Evolutionary conservation across 1,284 basidiomycete species (phyloP), one percentile per base, ranked within the genome.

Genomic region (Coniophora puteana): DNA sequence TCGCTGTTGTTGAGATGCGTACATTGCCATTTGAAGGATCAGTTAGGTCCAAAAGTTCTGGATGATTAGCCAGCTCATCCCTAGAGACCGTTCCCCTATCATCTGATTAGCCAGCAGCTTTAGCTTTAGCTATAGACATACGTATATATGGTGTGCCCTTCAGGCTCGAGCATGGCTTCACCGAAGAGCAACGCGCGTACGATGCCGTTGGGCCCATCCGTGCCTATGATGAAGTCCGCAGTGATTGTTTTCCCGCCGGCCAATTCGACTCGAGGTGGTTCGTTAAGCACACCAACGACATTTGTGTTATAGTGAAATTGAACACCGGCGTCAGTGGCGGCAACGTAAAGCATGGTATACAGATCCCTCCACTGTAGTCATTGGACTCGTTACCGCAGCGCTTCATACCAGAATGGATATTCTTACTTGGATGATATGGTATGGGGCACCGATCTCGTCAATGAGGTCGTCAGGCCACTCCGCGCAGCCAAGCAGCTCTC

Each of bases 391-490:
- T 11, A 38, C 41, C 37, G 43, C 34, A 27, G 34, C 34, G 27
- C 39, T 33, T 16, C 41, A 43, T 33, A 39, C 16, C 29, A 40
- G 39, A 33, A 33, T 38, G 10, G 16, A 41, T 14, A 38, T 21
- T 55, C 67, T 43, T 51, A 71, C 71, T 46, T 68, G 62, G 55
- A 72, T 65, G 40, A 74, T 45, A 25, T 69, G 55, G 45, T 72
- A 74, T 17, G 71, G 67, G 1, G 67, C 71, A 4, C 74, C 73
- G 2, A 69, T 66, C 42, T 76, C 74, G 30, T 65, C 51, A 46
- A 77, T 63, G 8, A 78, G 62, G 34, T 69, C 68, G 25, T 69
- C 65, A 40, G 66, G 65, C 71, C 73, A 78, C 39, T 68, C 62
- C 4, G 71, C 47, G 37, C 61, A 59, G 8, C 74, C 75, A 14